These are phyloP conservation scores for Cutaneotrichosporon dermatis DNA, from an alignment of 1,284 basidiomycete genomes.

Conservation along the genomic window DNA sequence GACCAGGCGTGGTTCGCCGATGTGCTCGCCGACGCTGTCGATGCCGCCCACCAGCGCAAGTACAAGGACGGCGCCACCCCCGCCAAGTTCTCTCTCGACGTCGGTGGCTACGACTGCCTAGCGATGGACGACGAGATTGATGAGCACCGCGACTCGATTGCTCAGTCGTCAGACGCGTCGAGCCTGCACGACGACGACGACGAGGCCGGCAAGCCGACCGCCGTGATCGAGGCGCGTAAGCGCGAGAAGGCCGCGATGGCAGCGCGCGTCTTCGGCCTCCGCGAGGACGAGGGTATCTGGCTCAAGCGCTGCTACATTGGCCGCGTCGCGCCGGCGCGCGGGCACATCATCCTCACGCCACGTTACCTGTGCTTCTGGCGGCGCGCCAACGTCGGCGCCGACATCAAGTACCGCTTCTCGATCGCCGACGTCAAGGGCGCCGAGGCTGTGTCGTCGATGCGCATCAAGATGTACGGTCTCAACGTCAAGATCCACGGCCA, in stretches of 20 bases:
- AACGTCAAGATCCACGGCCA: constrained; percentile 55
- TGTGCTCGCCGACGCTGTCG: constrained; percentile 27
- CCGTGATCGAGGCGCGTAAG: constrained; percentile 26
- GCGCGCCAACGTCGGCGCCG: constrained; percentile 33
- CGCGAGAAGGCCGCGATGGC: constrained; percentile 36
- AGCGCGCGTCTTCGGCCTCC: constrained; percentile 44
- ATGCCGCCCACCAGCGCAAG: constrained; percentile 20
- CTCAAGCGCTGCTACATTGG: constrained; percentile 48
- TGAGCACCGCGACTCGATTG: background rate
- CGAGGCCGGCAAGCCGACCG: constrained; percentile 3
- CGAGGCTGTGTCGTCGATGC: constrained; percentile 41
- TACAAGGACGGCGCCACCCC: constrained; percentile 25
- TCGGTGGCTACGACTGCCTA: constrained; percentile 38
- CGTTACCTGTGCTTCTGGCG: constrained; percentile 49
- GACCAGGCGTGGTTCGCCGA: constrained; percentile 39
- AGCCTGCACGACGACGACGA: constrained; percentile 14
- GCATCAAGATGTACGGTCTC: constrained; percentile 53
- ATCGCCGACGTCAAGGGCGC: constrained; percentile 52
- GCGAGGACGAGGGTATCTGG: constrained; percentile 45
- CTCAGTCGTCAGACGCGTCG: background rate
- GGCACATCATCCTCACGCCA: constrained; percentile 45
- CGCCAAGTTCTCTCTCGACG: constrained; percentile 34
- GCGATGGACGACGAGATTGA: constrained; percentile 38
- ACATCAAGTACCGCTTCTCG: constrained; percentile 56
- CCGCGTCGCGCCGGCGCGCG: constrained; percentile 36